phyloP scores from a whole-genome alignment of 768 basidiomycete genomes.

The Mycena sanguinolenta region DNA sequence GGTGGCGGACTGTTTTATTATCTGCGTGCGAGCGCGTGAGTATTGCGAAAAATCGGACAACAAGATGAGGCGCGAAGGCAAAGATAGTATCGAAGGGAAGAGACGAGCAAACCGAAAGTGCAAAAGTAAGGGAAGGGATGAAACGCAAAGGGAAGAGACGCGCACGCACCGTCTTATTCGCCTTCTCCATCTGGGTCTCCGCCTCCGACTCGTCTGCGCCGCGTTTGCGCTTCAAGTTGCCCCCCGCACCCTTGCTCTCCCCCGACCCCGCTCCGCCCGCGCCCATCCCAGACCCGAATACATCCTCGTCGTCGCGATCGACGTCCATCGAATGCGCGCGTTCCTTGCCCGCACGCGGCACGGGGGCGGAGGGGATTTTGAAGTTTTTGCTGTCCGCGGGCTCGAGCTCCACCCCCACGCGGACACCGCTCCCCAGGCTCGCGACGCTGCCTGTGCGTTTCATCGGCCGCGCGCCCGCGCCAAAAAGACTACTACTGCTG shows the following conservation, averaged over 20 bases:
- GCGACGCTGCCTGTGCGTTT: no score
- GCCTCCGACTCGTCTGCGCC: constrained; percentile 23
- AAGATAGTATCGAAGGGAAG: no score
- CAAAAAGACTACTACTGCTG: no score
- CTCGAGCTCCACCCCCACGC: constrained; percentile 40
- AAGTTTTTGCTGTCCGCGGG: constrained; percentile 4
- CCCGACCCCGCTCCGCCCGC: no score
- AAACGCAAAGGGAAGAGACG: no score
- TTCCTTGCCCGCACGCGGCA: constrained; percentile 31
- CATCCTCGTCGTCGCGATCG: constrained; percentile 48
- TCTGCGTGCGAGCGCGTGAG: no score
- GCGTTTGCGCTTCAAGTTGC: constrained; percentile 48
- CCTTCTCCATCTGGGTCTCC: constrained; percentile 39
- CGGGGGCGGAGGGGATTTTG: constrained; percentile 30
- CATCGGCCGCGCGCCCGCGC: no score
- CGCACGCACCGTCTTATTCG: constrained; percentile 57
- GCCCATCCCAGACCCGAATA: constrained; percentile 41
- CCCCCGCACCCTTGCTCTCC: constrained; percentile 44
- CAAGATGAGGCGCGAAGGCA: no score
- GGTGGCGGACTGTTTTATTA: constrained; percentile 59
- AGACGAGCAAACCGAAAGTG: no score
- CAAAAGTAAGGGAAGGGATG: no score
- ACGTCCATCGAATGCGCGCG: neutral
- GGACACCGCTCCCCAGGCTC: constrained; percentile 54
- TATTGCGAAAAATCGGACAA: no score